Conservation (phyloP, 148 eudicot genomes). For the Rhododendron kiyosumense region DNA sequence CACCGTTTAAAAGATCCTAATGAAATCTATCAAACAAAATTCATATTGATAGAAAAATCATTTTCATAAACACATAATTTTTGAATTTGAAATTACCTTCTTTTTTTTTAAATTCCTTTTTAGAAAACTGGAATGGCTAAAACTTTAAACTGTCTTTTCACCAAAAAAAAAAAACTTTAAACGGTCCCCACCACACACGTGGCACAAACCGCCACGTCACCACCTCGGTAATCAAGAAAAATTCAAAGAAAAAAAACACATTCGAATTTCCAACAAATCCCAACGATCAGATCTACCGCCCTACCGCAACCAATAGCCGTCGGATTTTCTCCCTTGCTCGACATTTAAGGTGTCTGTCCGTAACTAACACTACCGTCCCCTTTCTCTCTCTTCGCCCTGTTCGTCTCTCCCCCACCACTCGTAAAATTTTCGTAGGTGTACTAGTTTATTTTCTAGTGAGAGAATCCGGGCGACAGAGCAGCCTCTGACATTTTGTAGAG, state of each 20-base stretch:
- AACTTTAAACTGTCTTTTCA: too few species aligned
- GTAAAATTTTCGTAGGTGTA: not conserved
- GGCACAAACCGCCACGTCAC: slow-evolving; percentile 16
- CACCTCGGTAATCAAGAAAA: slow-evolving; percentile 5
- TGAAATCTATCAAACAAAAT: too few species aligned
- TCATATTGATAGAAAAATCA: too few species aligned
- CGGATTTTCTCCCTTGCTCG: slow-evolving; percentile 4
- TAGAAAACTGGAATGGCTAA: too few species aligned
- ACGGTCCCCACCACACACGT: slow-evolving; percentile 24
- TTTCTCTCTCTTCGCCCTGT: not conserved
- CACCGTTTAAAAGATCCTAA: too few species aligned
- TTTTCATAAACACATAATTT: too few species aligned
- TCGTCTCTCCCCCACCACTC: not conserved
- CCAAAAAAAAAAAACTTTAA: not conserved
- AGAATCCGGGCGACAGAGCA: slow-evolving; percentile 7
- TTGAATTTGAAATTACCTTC: too few species aligned
- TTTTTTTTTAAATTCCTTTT: too few species aligned
- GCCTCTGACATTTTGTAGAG: slow-evolving; percentile 7
- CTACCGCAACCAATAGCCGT: slow-evolving; percentile 6
- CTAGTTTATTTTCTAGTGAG: not conserved
- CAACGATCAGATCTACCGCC: slow-evolving; percentile 18
- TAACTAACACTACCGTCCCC: too few species aligned
- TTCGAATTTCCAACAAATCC: slow-evolving; percentile 18
- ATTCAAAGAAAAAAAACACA: not conserved
- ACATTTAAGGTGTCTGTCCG: slow-evolving; percentile 2